Percentiles rank a stretch among this genome's conserved stretches.
These are phyloP conservation scores for Coprinellus micaceus DNA, from an alignment of 768 basidiomycete genomes.

Conservation along the genomic window DNA sequence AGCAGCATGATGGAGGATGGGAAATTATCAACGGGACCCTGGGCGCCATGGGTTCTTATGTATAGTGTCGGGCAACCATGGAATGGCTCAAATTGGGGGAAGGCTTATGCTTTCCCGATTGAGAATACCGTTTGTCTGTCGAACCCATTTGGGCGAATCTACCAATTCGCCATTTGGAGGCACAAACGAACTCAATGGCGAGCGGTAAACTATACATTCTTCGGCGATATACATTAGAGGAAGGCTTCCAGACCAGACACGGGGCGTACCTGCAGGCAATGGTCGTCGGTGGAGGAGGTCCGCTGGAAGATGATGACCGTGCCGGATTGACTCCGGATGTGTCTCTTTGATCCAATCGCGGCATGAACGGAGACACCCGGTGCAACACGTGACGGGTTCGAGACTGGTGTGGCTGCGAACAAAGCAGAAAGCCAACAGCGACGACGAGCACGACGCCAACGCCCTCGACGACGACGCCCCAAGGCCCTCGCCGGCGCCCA, in stretches of 20 bases:
- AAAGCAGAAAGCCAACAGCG: constrained; percentile 38
- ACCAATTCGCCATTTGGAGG: not conserved
- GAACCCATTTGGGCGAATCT: not conserved
- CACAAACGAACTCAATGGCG: not conserved
- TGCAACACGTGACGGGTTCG: constrained; percentile 15
- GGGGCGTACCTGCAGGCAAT: not conserved
- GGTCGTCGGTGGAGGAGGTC: not conserved
- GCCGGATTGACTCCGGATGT: not conserved
- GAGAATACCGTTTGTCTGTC: constrained; percentile 40
- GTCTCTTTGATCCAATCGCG: not conserved
- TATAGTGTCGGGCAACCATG: not conserved
- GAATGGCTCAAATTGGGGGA: constrained; percentile 30
- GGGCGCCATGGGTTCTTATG: constrained; percentile 7
- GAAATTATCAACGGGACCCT: constrained; percentile 3
- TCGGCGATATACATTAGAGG: too few relatives aligned
- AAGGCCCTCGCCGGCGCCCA: constrained; percentile 8
- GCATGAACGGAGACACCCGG: not conserved
- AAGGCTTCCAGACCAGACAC: too few relatives aligned
- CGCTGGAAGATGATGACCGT: too few relatives aligned
- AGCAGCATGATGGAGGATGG: constrained; percentile 42
- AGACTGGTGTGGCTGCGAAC: constrained; percentile 26
- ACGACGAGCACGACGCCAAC: constrained; percentile 30
- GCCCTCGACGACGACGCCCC: constrained; percentile 13
- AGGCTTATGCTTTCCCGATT: constrained; percentile 44
- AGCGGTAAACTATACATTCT: too few relatives aligned